Evolutionary conservation across 768 basidiomycete genomes (phyloP), one percentile per base, ranked within the genome.

Genomic region (Psilocybe azurescens): DNA sequence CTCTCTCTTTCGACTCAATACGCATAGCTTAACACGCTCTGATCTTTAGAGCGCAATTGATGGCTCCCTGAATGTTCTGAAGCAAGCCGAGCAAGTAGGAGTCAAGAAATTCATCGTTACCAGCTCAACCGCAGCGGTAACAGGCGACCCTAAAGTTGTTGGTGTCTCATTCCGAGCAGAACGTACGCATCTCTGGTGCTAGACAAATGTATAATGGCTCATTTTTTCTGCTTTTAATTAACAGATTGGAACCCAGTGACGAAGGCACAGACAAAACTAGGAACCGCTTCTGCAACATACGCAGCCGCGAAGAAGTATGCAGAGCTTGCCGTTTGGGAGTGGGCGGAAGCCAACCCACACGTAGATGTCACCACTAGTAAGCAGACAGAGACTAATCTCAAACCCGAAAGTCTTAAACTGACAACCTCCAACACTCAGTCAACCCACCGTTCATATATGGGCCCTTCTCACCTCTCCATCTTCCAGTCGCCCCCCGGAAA

Each of bases 251-350:
- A 70, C 54, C 69, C 72, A 0, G 52, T 71, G 3, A 75, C 73
- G 2, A 70, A 46, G n/a, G n/a, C n/a, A n/a, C n/a, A n/a, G n/a
- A n/a, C n/a, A 49, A 33, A 55, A 5, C 50, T 59, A 0, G 63
- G 61, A 1, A 67, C 64, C 3, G 47, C 63, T 5, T 56, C 58
- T 14, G 51, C 68, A 13, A 59, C 68, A 5, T 84, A 84, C 65
- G 56, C 62, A 13, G 73, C 71, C 5, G 69, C 80, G 13, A 84
- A 83, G 64, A 76, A 70, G 5, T 65, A 75, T n/a, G 75, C 80
- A 1, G 81, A 82, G 59, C 65, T 66, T 18, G 78, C 77, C 1
- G 74, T 78, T 6, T 81, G 81, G 79, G 72, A 78, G 18, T 80
- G 76, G 69, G 77, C 74, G 2, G 77, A 77, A 16, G 69, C 72